Evolutionary conservation across 305 asterid species (phyloP).

Genomic region (Ruellia speciosa): DNA sequence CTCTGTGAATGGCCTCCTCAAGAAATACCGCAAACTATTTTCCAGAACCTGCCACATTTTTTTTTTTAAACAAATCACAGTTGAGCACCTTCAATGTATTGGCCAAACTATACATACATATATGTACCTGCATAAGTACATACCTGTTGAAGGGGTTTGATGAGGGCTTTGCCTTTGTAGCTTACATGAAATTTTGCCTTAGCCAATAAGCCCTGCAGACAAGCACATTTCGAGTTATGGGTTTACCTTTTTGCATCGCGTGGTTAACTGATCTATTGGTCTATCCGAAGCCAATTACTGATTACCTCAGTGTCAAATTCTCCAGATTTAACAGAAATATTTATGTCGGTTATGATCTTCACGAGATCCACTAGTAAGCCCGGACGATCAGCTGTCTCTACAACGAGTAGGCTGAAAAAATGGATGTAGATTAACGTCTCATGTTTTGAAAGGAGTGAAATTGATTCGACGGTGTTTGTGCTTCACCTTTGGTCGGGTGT

Average conservation of each 20-base stretch:
- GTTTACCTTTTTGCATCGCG: not conserved
- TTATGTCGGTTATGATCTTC: slow-evolving; percentile 70
- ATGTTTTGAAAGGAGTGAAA: not conserved
- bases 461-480: not conserved
- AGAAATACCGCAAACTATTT: slow-evolving; percentile 67
- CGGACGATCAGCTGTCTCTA: slow-evolving; percentile 85
- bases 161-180: slow-evolving; percentile 80
- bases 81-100: too few species aligned
- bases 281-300: not conserved
- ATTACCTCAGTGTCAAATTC: slow-evolving; percentile 90
- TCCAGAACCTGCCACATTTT: slow-evolving; percentile 57
- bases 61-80: too few species aligned
- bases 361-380: slow-evolving; percentile 93
- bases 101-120: too few species aligned
- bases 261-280: too few species aligned
- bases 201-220: slow-evolving; percentile 72
- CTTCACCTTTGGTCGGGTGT: slow-evolving; percentile 67
- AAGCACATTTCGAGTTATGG: not conserved
- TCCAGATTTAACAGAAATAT: slow-evolving; percentile 70
- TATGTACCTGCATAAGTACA: too few species aligned
- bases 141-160: slow-evolving; percentile 92
- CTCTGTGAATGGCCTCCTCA: slow-evolving; percentile 79
- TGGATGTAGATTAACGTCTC: slow-evolving; percentile 6
- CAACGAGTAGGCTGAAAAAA: slow-evolving; percentile 61
- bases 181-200: slow-evolving; percentile 91